Percentiles rank a stretch among this genome's conserved stretches.
Conservation (phyloP, 306 rosid species). For the Casuarina equisetifolia region DNA sequence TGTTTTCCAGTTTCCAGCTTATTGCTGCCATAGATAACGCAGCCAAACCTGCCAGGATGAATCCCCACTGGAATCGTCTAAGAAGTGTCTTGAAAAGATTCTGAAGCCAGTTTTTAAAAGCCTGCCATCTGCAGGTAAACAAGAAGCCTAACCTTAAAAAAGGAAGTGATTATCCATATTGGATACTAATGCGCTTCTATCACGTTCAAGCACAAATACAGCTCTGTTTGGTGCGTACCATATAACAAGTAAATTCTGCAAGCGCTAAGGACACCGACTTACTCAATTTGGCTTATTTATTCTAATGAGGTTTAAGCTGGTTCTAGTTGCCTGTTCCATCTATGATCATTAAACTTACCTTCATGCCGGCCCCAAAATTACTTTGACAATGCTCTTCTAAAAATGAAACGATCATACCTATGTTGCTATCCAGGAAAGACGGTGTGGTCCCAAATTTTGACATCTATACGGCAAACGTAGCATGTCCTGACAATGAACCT, state of each 20-base stretch:
- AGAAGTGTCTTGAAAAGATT: constrained; percentile 52
- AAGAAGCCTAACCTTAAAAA: constrained; percentile 15
- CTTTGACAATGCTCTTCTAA: not conserved
- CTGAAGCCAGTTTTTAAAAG: constrained; percentile 58
- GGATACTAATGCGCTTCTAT: not conserved
- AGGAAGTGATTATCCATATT: not conserved
- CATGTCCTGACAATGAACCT: no score
- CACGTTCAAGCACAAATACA: not conserved
- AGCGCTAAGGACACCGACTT: not conserved
- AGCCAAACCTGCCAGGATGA: constrained; percentile 59
- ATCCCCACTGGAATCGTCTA: constrained; percentile 75
- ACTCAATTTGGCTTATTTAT: not conserved
- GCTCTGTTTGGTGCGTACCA: not conserved
- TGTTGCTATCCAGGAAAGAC: not conserved
- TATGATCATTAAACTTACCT: not conserved
- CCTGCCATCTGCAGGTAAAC: constrained; percentile 59
- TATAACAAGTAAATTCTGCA: not conserved
- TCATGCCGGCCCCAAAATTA: not conserved
- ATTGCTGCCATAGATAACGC: constrained; percentile 72
- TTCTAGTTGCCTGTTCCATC: not conserved
- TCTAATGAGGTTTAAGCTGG: constrained; percentile 2
- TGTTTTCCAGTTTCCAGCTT: constrained; percentile 81
- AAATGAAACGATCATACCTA: not conserved
- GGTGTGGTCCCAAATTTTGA: not conserved
- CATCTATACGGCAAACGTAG: not conserved